These are phyloP conservation scores for Bonnemaisonia californica DNA, from an alignment of 31 red algal species.

Conservation along the genomic window DNA sequence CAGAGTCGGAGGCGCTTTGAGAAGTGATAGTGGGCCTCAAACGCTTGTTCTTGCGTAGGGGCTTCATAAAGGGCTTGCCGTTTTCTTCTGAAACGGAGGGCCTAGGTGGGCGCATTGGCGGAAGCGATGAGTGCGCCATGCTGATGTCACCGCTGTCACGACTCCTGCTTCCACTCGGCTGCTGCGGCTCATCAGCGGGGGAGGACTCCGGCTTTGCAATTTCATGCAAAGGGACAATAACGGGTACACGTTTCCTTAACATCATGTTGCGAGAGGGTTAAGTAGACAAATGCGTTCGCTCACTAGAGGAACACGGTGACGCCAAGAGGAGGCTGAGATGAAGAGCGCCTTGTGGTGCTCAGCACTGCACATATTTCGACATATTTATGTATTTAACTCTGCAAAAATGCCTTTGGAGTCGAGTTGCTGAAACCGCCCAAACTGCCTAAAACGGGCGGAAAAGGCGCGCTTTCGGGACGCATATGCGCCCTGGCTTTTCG, in stretches of 20 bases:
- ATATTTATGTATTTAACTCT: too few relatives aligned
- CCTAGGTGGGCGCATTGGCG: not conserved
- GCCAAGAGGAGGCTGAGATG: too few relatives aligned
- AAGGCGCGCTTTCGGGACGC: not conserved
- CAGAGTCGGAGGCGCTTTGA: not conserved
- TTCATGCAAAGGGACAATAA: slow-evolving; percentile 62
- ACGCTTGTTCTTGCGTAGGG: slow-evolving; percentile 70
- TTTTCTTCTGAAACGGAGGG: not conserved
- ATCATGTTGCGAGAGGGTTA: not conserved
- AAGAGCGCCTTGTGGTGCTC: too few relatives aligned
- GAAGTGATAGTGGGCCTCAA: not conserved
- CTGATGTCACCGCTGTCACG: too few relatives aligned
- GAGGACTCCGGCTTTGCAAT: slow-evolving; percentile 22
- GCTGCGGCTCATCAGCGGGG: too few relatives aligned
- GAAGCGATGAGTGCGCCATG: not conserved
- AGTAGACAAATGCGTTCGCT: not conserved
- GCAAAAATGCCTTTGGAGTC: too few relatives aligned
- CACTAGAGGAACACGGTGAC: too few relatives aligned
- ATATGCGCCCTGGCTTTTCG: not conserved
- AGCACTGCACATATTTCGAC: too few relatives aligned
- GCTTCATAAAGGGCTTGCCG: slow-evolving; percentile 10
- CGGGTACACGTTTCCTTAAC: slow-evolving; percentile 54
- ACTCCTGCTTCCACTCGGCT: too few relatives aligned
- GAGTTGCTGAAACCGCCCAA: not conserved
- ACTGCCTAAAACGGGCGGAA: not conserved